Percentiles rank a stretch among this genome's conserved stretches.
Evolutionary conservation across 208 protist species (phyloP).

Genomic region (Leptomonas seymouri): DNA sequence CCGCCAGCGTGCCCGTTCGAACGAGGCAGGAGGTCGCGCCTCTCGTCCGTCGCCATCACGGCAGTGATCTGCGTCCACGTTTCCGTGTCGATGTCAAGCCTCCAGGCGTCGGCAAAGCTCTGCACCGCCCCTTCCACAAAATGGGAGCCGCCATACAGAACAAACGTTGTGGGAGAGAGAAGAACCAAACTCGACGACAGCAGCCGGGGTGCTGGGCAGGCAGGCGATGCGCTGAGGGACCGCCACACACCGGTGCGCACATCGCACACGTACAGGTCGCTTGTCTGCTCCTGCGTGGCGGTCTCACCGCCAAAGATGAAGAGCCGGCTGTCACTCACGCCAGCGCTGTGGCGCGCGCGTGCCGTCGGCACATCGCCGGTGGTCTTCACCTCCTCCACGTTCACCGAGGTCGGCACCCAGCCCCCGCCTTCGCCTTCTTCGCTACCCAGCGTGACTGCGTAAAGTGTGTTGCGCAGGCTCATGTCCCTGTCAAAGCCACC

Average conservation of each 20-base stretch:
- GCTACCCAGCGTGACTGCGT: slow-evolving; percentile 12
- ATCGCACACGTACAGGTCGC: slow-evolving; percentile 48
- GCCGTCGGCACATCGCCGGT: slow-evolving; percentile 47
- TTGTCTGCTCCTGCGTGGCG: slow-evolving; percentile 48
- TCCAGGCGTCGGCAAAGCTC: slow-evolving; percentile 61
- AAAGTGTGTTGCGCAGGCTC: slow-evolving; percentile 49
- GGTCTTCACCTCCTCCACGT: slow-evolving; percentile 26
- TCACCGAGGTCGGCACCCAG: slow-evolving; percentile 4
- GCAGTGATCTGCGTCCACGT: slow-evolving; percentile 22
- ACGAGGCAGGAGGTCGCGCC: slow-evolving; percentile 16
- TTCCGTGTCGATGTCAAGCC: slow-evolving; percentile 33
- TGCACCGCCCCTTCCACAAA: slow-evolving; percentile 55
- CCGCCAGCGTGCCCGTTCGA: slow-evolving; percentile 52
- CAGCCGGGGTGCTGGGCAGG: slow-evolving; percentile 46
- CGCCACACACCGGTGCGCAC: slow-evolving; percentile 48
- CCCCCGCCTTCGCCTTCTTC: not conserved
- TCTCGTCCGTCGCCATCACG: not conserved
- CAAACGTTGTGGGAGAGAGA: slow-evolving; percentile 30
- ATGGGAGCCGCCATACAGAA: slow-evolving; percentile 71
- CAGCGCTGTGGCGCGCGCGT: slow-evolving; percentile 58
- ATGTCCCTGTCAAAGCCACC: slow-evolving; percentile 61
- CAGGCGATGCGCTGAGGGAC: slow-evolving; percentile 13
- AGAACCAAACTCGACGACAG: slow-evolving; percentile 55
- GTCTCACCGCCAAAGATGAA: slow-evolving; percentile 75
- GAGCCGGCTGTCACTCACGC: slow-evolving; percentile 29